Evolutionary conservation across 371 early-diverging fungal genomes (phyloP).

Genomic region (Homolaphlyctis polyrhiza): DNA sequence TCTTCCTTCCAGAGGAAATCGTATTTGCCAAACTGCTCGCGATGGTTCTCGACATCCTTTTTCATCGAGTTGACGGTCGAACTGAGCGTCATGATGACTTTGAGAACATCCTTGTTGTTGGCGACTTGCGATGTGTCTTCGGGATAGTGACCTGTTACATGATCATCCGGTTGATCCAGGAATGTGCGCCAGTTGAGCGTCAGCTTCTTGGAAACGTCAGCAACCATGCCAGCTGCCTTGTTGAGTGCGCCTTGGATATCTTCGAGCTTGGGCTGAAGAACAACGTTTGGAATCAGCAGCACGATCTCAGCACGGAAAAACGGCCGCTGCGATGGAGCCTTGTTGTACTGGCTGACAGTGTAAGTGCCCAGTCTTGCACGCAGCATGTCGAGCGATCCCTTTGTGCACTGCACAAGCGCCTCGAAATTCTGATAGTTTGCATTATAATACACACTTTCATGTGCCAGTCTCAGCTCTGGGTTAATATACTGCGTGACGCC

Average conservation of each 20-base stretch:
- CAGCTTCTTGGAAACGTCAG: conserved; percentile 51
- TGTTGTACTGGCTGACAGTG: conserved; percentile 48
- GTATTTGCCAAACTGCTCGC: conserved; percentile 54
- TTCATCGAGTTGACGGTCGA: conserved; percentile 56
- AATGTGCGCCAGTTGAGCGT: conserved; percentile 45
- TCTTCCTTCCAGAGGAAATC: conserved; percentile 62
- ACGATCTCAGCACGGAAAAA: conserved; percentile 57
- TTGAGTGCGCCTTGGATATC: conserved; percentile 57
- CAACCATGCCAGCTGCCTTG: conserved; percentile 44
- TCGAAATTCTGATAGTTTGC: conserved; percentile 54
- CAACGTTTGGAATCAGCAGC: conserved; percentile 53
- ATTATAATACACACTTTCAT: conserved; percentile 52
- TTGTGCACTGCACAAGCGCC: conserved; percentile 52
- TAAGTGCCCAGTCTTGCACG: conserved; percentile 48
- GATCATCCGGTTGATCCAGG: conserved; percentile 39
- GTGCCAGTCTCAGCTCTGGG: conserved; percentile 43
- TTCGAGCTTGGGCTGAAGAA: conserved; percentile 56
- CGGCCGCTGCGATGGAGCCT: conserved; percentile 41
- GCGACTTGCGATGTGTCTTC: conserved; percentile 56
- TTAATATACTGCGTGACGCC: conserved; percentile 28
- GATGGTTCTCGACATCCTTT: conserved; percentile 54
- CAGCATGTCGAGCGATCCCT: conserved; percentile 51
- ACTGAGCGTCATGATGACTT: conserved; percentile 44
- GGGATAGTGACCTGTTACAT: conserved; percentile 35
- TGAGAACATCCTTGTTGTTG: conserved; percentile 59